Base-by-base conservation (phyloP, 306 rosid genomes). In the Fragaria ananassa region DNA sequence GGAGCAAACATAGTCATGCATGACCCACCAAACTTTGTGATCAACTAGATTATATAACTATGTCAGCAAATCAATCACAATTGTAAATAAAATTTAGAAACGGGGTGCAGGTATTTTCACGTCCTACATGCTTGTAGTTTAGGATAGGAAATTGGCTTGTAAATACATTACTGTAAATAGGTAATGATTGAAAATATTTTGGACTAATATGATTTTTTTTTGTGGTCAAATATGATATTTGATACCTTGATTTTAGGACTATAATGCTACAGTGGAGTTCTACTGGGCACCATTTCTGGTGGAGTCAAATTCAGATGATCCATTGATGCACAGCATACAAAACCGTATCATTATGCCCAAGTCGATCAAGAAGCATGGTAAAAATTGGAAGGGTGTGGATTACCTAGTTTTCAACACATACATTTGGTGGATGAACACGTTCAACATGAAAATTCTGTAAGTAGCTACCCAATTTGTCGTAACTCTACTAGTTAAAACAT, bases 381-480 rank as follows among this genome's bases (percentile, higher is more conserved):
- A 77, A 67, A 79, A 88, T 44, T 95, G 99, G 99, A 92, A 88
- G 79, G 73, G 82, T 42, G 97, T 87, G 51, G 96, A 95, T 67
- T 92, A 84, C 84, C 89, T 95, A 5, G 69, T 95, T 77, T 95
- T 95, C 74, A 95, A 95, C 82, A 95, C 99, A 1, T 95, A 95
- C 86, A 95, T 95, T 45, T 95, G 99, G 99, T 95, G 99, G 99
- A 95, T 95, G 99, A 95, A 95, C 82, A 88, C 93, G 4, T 76
- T 63, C 72, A 39, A 50, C 4, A 95, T 95, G 97, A 95, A 95
- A 89, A 86, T 95, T 72, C 72, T 95, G 99, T 94, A 88, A 92
- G 98, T 74, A 18, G 25, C 45, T 17, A 23, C 1, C 10, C 44
- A 27, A 60, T 1, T 0, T 2, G 19, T 41, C 27, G 1, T 0